phyloP scores from a whole-genome alignment of 257 asterid species.

The Sherardia arvensis region DNA sequence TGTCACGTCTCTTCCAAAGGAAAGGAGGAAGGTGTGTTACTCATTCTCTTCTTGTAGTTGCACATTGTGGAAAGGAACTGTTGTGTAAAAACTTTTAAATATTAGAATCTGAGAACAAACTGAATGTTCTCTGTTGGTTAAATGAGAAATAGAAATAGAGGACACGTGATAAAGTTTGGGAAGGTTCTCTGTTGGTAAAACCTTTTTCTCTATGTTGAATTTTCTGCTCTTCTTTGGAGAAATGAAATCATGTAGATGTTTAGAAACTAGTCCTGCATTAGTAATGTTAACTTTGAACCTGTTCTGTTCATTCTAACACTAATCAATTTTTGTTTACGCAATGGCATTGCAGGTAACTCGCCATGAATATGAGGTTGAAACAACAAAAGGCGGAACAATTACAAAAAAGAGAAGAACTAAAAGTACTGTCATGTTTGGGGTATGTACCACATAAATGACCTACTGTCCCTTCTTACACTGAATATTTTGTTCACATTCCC shows the following conservation, averaged over 20 bases:
- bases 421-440: constrained; percentile 96
- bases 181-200: too few species aligned
- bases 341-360: constrained; percentile 58
- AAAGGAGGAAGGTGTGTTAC: constrained; percentile 68
- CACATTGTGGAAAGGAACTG: background rate
- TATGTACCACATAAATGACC: constrained; percentile 20
- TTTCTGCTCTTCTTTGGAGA: background rate
- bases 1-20: constrained; percentile 50
- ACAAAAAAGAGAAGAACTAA: constrained; percentile 80
- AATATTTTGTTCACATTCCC: background rate
- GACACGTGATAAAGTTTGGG: background rate
- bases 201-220: background rate
- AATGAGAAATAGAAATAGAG: background rate
- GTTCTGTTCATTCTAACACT: background rate
- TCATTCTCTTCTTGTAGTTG: constrained; percentile 5
- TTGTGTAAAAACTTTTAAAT: background rate
- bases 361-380: constrained; percentile 93
- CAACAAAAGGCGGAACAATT: constrained; percentile 79
- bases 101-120: background rate
- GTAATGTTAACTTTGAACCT: background rate
- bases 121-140: background rate
- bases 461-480: background rate
- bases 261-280: background rate
- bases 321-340: constrained; percentile 11
- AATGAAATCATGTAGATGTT: background rate